Evolutionary conservation across 345 rosid species (phyloP), one percentile per base, ranked within the genome.

Genomic region (Citrus mangshanensis): DNA sequence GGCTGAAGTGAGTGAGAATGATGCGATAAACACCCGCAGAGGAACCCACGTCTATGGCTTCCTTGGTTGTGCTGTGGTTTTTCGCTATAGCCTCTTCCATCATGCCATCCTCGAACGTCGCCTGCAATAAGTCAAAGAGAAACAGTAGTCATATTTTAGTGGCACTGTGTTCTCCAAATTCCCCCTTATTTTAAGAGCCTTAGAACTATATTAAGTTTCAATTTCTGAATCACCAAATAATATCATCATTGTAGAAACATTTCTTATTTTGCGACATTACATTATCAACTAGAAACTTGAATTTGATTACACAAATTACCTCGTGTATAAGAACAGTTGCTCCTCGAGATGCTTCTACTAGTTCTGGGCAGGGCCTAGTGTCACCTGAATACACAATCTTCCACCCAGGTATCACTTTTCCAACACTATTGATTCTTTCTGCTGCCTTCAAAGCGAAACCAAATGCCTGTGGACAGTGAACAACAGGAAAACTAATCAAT

Each of bases 1-100:
- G 98, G 88, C 99, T 95, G 95, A 95, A 95, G 87, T 95, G 99
- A 19, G 99, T 93, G 2, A 95, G 95, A 86, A 95, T 68, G 58
- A 95, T 88, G 4, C 95, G 88, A 77, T 95, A 93, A 27, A 79
- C 98, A 22, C 91, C 93, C 0, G 96, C 97, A 0, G 90, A 73
- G 18, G 89, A 79, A 19, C 99, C 97, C 7, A 90, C 85, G 67
- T 90, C 95, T 25, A 95, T 88, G 24, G 99, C 97, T 89, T 95
- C 99, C 86, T 89, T 88, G 4, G 98, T 93, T 8, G 99, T 95
- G 92, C 99, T 93, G 87, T 95, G 99, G 90, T 93, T 95, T 78
- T 82, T 91, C 0, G 94, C 95, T 38, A 93, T 76, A 21, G 99
- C 99, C 81, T 95, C 97, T 18, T 95, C 98, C 83, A 85, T 83